Base-by-base conservation (phyloP, 2,329 filamentous ascomycete genomes). In the Cytospora mali region DNA sequence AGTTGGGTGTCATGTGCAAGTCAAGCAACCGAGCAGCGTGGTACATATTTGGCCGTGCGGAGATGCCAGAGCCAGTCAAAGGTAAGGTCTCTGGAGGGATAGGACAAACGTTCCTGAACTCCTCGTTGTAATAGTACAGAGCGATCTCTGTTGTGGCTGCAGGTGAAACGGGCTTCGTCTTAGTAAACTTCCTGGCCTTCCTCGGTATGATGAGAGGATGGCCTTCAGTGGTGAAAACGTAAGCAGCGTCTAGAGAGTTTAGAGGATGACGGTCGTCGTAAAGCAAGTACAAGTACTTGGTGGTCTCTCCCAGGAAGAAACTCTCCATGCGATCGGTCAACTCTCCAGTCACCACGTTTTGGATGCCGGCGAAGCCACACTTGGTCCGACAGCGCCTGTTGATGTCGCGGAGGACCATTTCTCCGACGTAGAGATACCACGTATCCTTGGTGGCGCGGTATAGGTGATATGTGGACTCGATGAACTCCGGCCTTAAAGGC, bases 271-370 rank as follows among this genome's bases (percentile, higher is more conserved):
- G 83, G 5, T 88, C 84, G 68, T 96, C 91, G 74, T 96, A 98
- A 2, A 98, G 84, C 60, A 99, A 79, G 74, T 96, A 98, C 66
- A 99, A 81, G 74, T 99, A 99, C 75, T 98, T 97, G 51, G 92
- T 89, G 1, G 95, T 99, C 76, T 99, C 95, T 16, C 95, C 94
- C 1, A 99, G 82, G 71, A 98, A 98, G 81, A 98, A 99, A 73
- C 94, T 98, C 76, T 99, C 95, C 95, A 98, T 98, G 35, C 95
- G 89, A 73, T 99, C 93, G 69, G 86, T 91, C 75, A 92, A 87
- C 76, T 97, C 92, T 4, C 94, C 94, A 6, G 85, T 91, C 35
- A 88, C 80, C 10, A 94, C 91, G 73, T 93, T 89, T 70, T 93
- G 89, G 39, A 98, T 81, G 0, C 94, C 94, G 16, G 94, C 91